Percentiles rank a stretch among this genome's conserved stretches.
phyloP scores from a whole-genome alignment of 148 eudicot species.

The Suaeda aralocaspica region DNA sequence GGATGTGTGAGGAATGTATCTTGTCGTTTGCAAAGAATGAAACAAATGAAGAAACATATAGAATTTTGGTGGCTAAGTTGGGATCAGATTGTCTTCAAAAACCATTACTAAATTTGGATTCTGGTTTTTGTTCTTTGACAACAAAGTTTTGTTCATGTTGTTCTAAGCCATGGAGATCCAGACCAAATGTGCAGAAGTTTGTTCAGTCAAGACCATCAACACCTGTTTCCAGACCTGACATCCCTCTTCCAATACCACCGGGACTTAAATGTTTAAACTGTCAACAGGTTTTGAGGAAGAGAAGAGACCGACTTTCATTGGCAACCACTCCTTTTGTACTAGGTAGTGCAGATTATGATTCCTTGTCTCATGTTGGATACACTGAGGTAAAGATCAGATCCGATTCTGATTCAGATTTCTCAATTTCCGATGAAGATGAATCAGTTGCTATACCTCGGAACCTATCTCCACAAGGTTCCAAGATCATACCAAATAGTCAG shows the following conservation, averaged over 20 bases:
- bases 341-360: slow-evolving; percentile 28
- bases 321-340: slow-evolving; percentile 26
- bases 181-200: slow-evolving; percentile 46
- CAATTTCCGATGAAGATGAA: slow-evolving; percentile 56
- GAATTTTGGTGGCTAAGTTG: slow-evolving; percentile 44
- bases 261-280: slow-evolving; percentile 49
- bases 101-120: slow-evolving; percentile 32
- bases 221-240: slow-evolving; percentile 42
- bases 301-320: slow-evolving; percentile 42
- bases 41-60: slow-evolving; percentile 39
- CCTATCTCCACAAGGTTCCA: slow-evolving; percentile 15
- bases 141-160: slow-evolving; percentile 59
- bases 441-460: slow-evolving; percentile 15
- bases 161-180: slow-evolving; percentile 45
- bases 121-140: slow-evolving; percentile 28
- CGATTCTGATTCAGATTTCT: slow-evolving; percentile 60
- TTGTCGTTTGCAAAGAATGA: slow-evolving; percentile 39
- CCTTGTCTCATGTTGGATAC: slow-evolving; percentile 56
- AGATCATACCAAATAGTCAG: slow-evolving; percentile 21
- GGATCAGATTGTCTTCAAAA: slow-evolving; percentile 45
- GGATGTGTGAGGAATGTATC: slow-evolving; percentile 67
- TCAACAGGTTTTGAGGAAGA: slow-evolving; percentile 58
- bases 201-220: slow-evolving; percentile 35
- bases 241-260: slow-evolving; percentile 59
- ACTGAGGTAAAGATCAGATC: slow-evolving; percentile 53